Conservation (phyloP, 1,284 basidiomycete genomes). For the Ustilago shanxiensis region DNA sequence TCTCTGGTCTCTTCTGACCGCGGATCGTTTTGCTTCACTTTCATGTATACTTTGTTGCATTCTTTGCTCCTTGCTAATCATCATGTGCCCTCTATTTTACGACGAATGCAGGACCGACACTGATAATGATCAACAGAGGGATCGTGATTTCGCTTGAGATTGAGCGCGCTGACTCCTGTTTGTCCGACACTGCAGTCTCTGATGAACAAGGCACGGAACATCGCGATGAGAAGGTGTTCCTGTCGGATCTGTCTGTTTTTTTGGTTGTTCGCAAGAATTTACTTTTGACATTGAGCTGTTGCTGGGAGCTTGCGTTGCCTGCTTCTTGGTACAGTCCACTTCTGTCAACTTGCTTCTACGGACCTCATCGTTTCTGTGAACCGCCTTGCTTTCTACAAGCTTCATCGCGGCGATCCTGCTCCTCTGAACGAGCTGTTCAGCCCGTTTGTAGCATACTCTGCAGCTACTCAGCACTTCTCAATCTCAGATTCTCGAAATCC, state of each 20-base stretch:
- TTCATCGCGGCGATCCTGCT: too few relatives aligned
- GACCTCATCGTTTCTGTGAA: neutral
- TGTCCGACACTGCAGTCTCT: neutral
- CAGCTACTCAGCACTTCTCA: neutral
- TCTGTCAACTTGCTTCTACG: neutral
- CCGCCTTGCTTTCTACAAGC: neutral
- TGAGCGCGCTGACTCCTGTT: neutral
- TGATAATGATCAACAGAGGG: too few relatives aligned
- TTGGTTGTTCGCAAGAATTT: too few relatives aligned
- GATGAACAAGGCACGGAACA: neutral
- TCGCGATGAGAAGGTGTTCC: neutral
- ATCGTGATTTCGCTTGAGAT: neutral
- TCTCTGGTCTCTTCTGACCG: neutral
- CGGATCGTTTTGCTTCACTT: neutral
- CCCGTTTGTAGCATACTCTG: neutral
- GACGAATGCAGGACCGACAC: neutral
- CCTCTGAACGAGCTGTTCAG: too few relatives aligned
- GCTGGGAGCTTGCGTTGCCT: neutral
- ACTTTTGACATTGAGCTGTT: neutral
- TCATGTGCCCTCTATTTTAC: neutral
- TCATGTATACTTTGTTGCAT: neutral
- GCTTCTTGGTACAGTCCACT: neutral
- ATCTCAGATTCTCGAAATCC: neutral
- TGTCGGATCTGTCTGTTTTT: neutral
- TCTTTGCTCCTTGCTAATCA: slow-evolving; percentile 29